These are phyloP conservation scores for Craterostigma plantagineum DNA, from an alignment of 257 asterid species.

Conservation along the genomic window DNA sequence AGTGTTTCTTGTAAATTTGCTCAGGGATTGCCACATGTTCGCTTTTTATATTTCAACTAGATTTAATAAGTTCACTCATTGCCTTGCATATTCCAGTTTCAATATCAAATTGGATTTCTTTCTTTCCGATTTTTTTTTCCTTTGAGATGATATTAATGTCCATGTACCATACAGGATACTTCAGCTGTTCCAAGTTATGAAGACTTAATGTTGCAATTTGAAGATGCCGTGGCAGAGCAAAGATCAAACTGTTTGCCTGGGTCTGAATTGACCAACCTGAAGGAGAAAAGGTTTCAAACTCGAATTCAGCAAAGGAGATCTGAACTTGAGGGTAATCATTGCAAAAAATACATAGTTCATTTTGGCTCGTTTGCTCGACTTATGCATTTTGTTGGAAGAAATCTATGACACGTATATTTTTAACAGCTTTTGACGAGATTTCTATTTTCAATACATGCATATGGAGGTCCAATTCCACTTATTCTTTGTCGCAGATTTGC, in stretches of 20 bases:
- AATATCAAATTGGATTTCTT: too few species aligned
- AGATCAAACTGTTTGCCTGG: conserved; percentile 44
- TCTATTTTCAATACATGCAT: too few species aligned
- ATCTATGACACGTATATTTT: too few species aligned
- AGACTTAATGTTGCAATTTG: conserved; percentile 80
- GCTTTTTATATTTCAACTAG: too few species aligned
- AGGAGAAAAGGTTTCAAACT: conserved; percentile 48
- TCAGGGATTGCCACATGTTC: too few species aligned
- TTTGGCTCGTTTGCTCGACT: too few species aligned
- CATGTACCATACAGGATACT: conserved; percentile 28
- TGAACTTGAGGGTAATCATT: conserved; percentile 77
- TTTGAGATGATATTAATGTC: conserved; percentile 1
- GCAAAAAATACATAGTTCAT: too few species aligned
- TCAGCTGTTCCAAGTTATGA: conserved; percentile 36
- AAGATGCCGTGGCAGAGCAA: conserved; percentile 58
- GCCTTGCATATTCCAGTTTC: too few species aligned
- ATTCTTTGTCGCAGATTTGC: conserved; percentile 44
- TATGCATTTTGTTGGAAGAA: too few species aligned
- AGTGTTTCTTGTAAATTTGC: too few species aligned
- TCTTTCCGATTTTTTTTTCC: not conserved
- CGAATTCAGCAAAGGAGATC: conserved; percentile 51
- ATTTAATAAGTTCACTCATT: too few species aligned
- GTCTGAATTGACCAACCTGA: conserved; percentile 38
- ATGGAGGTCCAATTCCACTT: not conserved
- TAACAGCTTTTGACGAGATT: too few species aligned